Conservation (phyloP, 805 yeast genomes). For the Wickerhamiella hasegawae region DNA sequence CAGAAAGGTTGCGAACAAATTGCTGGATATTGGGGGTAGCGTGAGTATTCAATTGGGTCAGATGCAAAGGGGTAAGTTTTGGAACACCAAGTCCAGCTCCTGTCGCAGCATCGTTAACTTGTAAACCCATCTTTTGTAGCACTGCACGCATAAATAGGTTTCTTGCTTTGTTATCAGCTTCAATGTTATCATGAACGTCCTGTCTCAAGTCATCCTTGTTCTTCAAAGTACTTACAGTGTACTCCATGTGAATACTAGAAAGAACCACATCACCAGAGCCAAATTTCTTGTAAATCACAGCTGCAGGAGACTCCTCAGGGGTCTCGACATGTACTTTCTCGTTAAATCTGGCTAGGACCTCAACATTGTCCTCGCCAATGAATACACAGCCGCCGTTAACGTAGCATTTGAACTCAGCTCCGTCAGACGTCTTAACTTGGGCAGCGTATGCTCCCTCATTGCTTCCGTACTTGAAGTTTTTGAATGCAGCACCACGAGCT, state of each 20-base stretch:
- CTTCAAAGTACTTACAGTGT: slow-evolving; percentile 34
- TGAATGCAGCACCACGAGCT: slow-evolving; percentile 64
- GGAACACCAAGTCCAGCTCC: slow-evolving; percentile 39
- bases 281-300: slow-evolving; percentile 48
- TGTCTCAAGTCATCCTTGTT: slow-evolving; percentile 18
- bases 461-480: slow-evolving; percentile 65
- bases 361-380: slow-evolving; percentile 52
- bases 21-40: slow-evolving; percentile 17
- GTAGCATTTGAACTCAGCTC: slow-evolving; percentile 24
- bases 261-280: slow-evolving; percentile 68
- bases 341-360: slow-evolving; percentile 54
- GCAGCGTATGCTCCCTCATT: slow-evolving; percentile 63
- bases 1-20: slow-evolving; percentile 17
- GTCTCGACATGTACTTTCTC: slow-evolving; percentile 38
- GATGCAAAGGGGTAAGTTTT: slow-evolving; percentile 36
- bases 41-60: slow-evolving; percentile 3
- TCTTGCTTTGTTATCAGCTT: slow-evolving; percentile 32
- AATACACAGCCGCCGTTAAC: slow-evolving; percentile 88
- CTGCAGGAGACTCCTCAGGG: slow-evolving; percentile 33
- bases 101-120: slow-evolving; percentile 38
- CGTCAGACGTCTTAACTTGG: slow-evolving; percentile 8
- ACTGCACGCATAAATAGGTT: slow-evolving; percentile 39
- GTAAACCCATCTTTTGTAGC: slow-evolving; percentile 45
- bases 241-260: slow-evolving; percentile 86
- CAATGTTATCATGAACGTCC: slow-evolving; percentile 27